phyloP scores from a whole-genome alignment of 306 rosid species.

The Luffa aegyptiaca region DNA sequence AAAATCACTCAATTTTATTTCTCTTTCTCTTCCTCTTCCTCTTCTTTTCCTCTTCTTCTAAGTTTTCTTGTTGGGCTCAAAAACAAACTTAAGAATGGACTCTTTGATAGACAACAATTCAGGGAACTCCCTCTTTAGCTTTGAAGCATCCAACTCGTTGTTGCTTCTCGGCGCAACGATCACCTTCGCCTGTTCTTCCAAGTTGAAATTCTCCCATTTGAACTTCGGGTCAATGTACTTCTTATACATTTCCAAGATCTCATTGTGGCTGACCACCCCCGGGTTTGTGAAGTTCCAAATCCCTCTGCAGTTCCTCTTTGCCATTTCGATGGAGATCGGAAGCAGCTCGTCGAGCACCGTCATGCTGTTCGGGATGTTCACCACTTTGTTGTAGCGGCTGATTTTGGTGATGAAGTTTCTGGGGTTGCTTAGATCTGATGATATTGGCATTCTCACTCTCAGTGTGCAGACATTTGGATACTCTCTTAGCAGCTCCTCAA shows the following conservation, averaged over 20 bases:
- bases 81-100: slow-evolving; percentile 49
- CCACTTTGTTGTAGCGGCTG: slow-evolving; percentile 46
- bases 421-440: slow-evolving; percentile 61
- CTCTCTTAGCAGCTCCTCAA: slow-evolving; percentile 48
- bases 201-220: slow-evolving; percentile 45
- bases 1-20: background rate
- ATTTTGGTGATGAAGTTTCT: slow-evolving; percentile 74
- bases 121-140: slow-evolving; percentile 55
- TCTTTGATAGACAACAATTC: slow-evolving; percentile 42
- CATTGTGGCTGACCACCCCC: slow-evolving; percentile 61
- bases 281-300: slow-evolving; percentile 84
- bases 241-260: slow-evolving; percentile 49
- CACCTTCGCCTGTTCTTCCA: slow-evolving; percentile 64
- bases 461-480: slow-evolving; percentile 52
- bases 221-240: slow-evolving; percentile 47
- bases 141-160: slow-evolving; percentile 61
- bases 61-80: slow-evolving; percentile 54
- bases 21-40: background rate
- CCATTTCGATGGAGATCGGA: slow-evolving; percentile 64
- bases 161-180: slow-evolving; percentile 57
- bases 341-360: slow-evolving; percentile 64
- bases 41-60: background rate
- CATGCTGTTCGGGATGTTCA: slow-evolving; percentile 68
- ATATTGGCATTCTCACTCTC: slow-evolving; percentile 70
- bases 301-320: slow-evolving; percentile 47